A percentile compares a stretch with the other conserved stretches of the same genome.
Conservation (phyloP, 371 early-diverging fungal species). For the Rhizomucor miehei region DNA sequence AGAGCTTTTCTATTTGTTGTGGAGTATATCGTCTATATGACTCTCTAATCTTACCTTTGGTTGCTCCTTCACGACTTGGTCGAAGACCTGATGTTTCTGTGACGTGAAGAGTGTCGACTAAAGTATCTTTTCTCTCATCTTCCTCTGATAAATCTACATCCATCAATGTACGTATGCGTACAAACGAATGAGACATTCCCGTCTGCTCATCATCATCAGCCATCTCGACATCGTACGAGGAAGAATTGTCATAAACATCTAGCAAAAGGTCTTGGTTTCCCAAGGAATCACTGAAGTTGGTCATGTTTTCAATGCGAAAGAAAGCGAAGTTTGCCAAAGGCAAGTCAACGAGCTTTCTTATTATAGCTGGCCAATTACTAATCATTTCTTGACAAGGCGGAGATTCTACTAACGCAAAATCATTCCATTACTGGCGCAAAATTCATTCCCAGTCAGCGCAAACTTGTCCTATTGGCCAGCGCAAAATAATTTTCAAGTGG, state of each 20-base stretch:
- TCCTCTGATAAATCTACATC: conserved; percentile 5
- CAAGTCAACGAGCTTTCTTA: neutral
- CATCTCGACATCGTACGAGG: conserved; percentile 1
- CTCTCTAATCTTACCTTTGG: conserved; percentile 9
- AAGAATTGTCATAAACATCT: neutral
- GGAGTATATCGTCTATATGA: conserved; percentile 14
- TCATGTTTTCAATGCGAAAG: conserved; percentile 2
- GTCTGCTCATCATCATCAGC: neutral
- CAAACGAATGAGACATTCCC: neutral
- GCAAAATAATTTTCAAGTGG: too few species aligned
- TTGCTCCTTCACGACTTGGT: neutral
- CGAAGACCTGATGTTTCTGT: conserved; percentile 2
- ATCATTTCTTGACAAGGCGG: too few species aligned
- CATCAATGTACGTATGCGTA: conserved; percentile 7
- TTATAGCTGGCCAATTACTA: too few species aligned
- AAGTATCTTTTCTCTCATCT: neutral
- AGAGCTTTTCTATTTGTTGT: conserved; percentile 14
- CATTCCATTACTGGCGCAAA: too few species aligned
- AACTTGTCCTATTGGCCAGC: too few species aligned
- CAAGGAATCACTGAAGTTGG: neutral
- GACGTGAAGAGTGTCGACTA: neutral
- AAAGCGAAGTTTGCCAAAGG: neutral
- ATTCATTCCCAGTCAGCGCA: too few species aligned
- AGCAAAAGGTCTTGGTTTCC: conserved; percentile 1
- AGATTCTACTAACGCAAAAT: too few species aligned